These are phyloP conservation scores for Artemisia argyi DNA, from an alignment of 129 eudicot species.

Conservation along the genomic window DNA sequence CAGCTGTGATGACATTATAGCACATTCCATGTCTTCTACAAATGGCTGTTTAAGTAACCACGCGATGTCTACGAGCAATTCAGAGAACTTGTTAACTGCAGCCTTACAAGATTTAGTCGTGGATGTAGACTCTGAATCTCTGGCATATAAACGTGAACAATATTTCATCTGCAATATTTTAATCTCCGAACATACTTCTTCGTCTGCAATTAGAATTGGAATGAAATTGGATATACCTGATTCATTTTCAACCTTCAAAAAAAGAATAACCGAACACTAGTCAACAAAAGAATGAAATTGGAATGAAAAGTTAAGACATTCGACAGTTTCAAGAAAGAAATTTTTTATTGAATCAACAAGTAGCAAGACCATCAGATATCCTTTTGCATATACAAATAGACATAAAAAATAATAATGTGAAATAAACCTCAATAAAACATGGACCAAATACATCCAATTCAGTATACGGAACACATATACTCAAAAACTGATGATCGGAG, in stretches of 20 bases:
- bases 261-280: background rate
- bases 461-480: slow-evolving; percentile 57
- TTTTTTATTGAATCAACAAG: background rate
- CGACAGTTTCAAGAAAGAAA: background rate
- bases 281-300: background rate
- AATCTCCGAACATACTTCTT: slow-evolving; percentile 73
- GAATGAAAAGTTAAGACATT: background rate
- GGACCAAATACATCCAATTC: slow-evolving; percentile 66
- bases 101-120: slow-evolving; percentile 39
- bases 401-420: background rate
- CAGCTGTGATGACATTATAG: slow-evolving; percentile 44
- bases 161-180: slow-evolving; percentile 51
- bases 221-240: slow-evolving; percentile 87
- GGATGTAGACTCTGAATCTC: slow-evolving; percentile 27
- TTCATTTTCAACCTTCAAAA: slow-evolving; percentile 83
- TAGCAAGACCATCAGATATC: background rate
- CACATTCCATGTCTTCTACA: slow-evolving; percentile 32
- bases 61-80: slow-evolving; percentile 60
- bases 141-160: slow-evolving; percentile 24
- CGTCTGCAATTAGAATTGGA: slow-evolving; percentile 77
- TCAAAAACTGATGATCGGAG: slow-evolving; percentile 57
- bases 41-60: slow-evolving; percentile 80
- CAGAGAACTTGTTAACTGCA: slow-evolving; percentile 43
- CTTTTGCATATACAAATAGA: slow-evolving; percentile 5
- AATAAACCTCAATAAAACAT: slow-evolving; percentile 77